Evolutionary conservation across 164 flowering plant species (phyloP), one percentile per base, ranked within the genome.

Genomic region (Liriodendron chinense): DNA sequence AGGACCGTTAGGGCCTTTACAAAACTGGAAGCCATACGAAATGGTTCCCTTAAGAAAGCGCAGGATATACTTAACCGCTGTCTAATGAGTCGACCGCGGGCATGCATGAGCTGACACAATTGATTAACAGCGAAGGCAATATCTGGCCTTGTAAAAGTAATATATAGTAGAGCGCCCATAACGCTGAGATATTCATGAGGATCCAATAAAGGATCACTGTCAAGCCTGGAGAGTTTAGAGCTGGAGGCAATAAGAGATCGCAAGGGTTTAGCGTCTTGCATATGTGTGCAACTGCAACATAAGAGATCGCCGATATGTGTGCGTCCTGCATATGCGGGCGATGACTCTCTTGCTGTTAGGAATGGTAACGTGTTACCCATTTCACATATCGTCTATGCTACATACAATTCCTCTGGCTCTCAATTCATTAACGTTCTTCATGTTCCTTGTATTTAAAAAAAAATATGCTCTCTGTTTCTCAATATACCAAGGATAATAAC

Each of bases 101-200:
- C 56, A 69, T 69, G 72, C 72, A 69, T 69, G 56, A 69, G 43
- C 21, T 16, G 34, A 4, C 10, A 65, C 5, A 61, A 34, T 48
- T 53, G n/a, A 20, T 20, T 78, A 57, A 47, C 7, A 1, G 9
- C 59, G 43, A 34, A 43, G 20, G 26, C 49, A 34, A 47, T 14
- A 23, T 69, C 23, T 43, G 10, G 72, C 20, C 72, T n/a, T 6
- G 56, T 69, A 28, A 69, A 34, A 34, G 23, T 2, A 28, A 69
- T 3, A 69, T 69, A 21, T n/a, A 18, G 59, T 9, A 47, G 72
- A 18, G 72, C 59, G 16, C 56, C 72, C 18, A 34, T 56, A 7
- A 0, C 0, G 13, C 26, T 69, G 20, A 7, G 7, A 69, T 69
- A 69, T 23, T 34, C 23, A 24, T 18, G 12, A 34, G 56, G 72